Evolutionary conservation across 2,329 filamentous ascomycete genomes (phyloP), one percentile per base, ranked within the genome.

Genomic region (Bisporella sp.): DNA sequence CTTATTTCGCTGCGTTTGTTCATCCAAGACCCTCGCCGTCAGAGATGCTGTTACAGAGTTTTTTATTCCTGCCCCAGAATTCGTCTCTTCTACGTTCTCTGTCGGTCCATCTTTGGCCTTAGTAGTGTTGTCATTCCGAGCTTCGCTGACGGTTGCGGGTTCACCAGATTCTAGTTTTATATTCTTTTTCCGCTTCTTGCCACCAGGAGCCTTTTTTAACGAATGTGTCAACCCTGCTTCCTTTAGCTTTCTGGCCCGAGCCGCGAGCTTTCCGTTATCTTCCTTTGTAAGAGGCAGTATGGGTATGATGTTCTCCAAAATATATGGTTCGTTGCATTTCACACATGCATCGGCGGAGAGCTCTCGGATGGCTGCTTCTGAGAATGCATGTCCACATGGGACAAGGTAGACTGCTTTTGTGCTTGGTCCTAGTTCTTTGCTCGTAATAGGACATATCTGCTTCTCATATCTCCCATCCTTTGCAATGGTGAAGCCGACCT

Each of bases 361-460:
- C 68, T 93, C 87, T 58, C 84, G 87, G 57, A 97, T 84, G 6
- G 90, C 89, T 48, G 83, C 82, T 54, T 95, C 90, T 1, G 89
- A 85, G 69, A 97, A 97, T 1, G 89, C 91, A 72, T 99, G 95
- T 0, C 93, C 95, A 62, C 93, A 99, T 0, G 93, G 93, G 4
- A 97, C 88, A 3, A 99, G 63, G 62, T 97, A 99, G 1, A 95
- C 89, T 1, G 89, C 78, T 68, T 85, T 92, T 12, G 85, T 83
- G 5, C 76, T 76, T 0, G 90, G 83, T 0, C 93, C 93, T 29
- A 99, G 71, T 65, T 87, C 84, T 66, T 95, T 95, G 61, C 87
- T 81, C 1, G 91, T 95, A 49, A 97, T 79, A 0, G 92, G 91
- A 63, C 93, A 99, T 31, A 89, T 79, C 78, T 85, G 91, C 51